Base-by-base conservation (phyloP, 768 basidiomycete genomes). In the Butyriboletus loyo region DNA sequence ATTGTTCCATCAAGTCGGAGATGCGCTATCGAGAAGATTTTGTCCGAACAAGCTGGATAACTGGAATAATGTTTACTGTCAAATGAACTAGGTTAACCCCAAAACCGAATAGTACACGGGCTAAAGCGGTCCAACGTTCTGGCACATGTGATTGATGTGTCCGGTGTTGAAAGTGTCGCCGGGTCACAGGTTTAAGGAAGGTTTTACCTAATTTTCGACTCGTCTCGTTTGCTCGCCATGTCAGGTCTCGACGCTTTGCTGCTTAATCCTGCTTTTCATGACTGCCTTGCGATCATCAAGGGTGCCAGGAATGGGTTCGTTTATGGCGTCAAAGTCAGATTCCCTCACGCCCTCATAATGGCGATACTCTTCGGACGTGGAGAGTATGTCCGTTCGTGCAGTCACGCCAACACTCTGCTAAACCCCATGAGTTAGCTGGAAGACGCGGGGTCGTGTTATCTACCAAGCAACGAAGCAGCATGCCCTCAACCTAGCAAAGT, bases 261-360 rank as follows among this genome's bases (percentile, higher is more conserved):
- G 22, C 60, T 75, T 38, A 77, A 89, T 67, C 94, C 94, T 13
- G 80, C 79, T 30, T 87, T 86, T 60, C 95, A 96, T 67, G 94
- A 97, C 66, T 85, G 89, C 62, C 82, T 98, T 40, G 89, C 92
- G 24, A 87, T 99, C 62, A 72, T 98, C 66, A 99, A 99, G 69
- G 96, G 97, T 39, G 90, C 92, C 30, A 81, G 92, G 37, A 93
- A 93, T 66, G 92, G 92, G 5, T 81, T 92, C 54, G 88, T 93
- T 9, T 94, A 93, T 61, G 92, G 92, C 34, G 88, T 87, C 60
- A 92, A 93, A 73, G 87, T 96, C 56, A 77, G 93, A 38, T 95
- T 96, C 63, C 96, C 96, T 35, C 96, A 98, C 79, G 96, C 96
- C 1, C 75, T 98, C 27, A 87, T 98, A 45, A 98, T 98, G 95